These are phyloP conservation scores for Neospermospora avenae DNA, from an alignment of 2,329 filamentous ascomycete genomes.

Conservation along the genomic window DNA sequence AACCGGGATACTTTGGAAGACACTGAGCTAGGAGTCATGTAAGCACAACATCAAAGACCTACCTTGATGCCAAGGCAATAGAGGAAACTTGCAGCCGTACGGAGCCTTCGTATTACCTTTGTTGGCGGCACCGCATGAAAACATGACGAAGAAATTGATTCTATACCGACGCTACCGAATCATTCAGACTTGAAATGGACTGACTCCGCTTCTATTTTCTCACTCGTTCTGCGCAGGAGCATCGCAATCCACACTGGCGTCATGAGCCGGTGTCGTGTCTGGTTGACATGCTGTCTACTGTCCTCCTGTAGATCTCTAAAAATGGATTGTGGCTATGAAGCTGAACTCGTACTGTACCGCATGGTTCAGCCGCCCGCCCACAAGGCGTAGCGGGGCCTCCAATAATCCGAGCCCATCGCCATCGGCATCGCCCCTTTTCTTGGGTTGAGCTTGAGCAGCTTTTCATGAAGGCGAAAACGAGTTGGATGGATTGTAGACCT, in stretches of 20 bases:
- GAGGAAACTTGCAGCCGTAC: no score
- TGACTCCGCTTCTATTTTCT: background rate
- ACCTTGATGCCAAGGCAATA: no score
- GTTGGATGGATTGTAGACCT: background rate
- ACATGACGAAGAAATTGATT: no score
- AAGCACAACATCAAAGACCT: no score
- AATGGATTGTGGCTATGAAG: constrained; percentile 3
- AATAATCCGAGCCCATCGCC: background rate
- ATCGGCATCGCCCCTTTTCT: background rate
- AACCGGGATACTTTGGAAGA: no score
- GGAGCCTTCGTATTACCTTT: no score
- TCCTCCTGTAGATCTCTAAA: constrained; percentile 4
- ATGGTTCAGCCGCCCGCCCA: no score
- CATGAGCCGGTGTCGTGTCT: background rate
- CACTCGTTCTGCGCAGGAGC: background rate
- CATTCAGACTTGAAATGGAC: no score
- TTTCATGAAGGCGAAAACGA: background rate
- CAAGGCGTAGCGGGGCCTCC: background rate
- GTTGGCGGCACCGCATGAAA: no score
- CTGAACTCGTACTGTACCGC: background rate
- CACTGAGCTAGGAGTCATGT: no score
- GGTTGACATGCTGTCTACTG: background rate
- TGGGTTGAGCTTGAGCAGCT: background rate
- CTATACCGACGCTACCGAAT: no score
- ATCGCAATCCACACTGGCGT: background rate